Evolutionary conservation across 2,329 filamentous ascomycete genomes (phyloP), one percentile per base, ranked within the genome.

Genomic region (Pseudopyrenochaeta lycopersici): DNA sequence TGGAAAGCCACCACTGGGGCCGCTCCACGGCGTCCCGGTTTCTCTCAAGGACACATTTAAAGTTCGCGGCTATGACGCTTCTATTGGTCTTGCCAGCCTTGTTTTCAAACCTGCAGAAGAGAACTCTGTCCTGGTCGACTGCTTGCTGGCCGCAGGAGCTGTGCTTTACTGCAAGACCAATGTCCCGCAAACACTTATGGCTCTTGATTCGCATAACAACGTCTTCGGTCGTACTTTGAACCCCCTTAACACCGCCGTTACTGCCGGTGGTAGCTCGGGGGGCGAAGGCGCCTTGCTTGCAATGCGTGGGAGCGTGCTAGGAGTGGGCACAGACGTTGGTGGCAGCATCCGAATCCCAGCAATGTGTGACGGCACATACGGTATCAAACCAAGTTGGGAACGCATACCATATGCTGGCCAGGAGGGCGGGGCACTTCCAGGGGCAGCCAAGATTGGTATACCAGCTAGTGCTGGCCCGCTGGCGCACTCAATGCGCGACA

Each of bases 241-340:
- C 58, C 79, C 82, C 0, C 68, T 77, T 46, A 82, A 84, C 52
- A 71, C 65, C 7, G 63, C 70, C 2, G 70, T 84, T 15, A 84
- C 82, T 4, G 79, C 81, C 2, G 83, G 83, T 2, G 83, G 82
- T 7, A 81, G 77, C 54, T 81, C 78, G 2, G 83, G 82, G 9
- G 83, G 82, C 15, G 82, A 85, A 67, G 81, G 80, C 17, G 82
- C 82, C 2, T 69, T 85, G 2, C 45, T 85, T 2, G 80, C 78
- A 0, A 76, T 81, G 62, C 68, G 78, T 17, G 82, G 82, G 0
- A 81, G 77, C 9, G 58, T 81, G 0, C 60, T 85, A 0, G 83
- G 82, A 3, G 77, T 84, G 1, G 83, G 82, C 2, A 84, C 83
- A 3, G 83, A 85, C 61, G 79, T 85, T 7, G 82, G 82, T n/a